phyloP scores from a whole-genome alignment of 2,329 filamentous ascomycete genomes.

The Fusarium camptoceras region DNA sequence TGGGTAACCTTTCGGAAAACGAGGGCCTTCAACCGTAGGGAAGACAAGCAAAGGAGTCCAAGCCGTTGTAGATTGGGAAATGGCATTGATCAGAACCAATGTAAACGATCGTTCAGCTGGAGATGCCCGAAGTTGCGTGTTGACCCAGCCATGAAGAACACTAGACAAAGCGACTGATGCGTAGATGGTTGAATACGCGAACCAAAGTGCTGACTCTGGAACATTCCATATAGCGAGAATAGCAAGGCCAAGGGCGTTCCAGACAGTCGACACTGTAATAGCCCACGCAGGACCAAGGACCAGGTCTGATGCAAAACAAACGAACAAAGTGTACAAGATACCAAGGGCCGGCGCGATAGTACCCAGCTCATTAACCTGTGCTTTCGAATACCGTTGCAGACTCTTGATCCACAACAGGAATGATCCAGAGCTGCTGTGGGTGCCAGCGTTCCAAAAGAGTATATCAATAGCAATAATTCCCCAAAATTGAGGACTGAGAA shows the following conservation, averaged over 20 bases:
- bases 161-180: conserved; percentile 64
- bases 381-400: conserved; percentile 59
- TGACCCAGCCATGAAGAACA: conserved; percentile 68
- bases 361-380: conserved; percentile 63
- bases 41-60: conserved; percentile 68
- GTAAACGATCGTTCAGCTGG: conserved; percentile 62
- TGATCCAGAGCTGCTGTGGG: conserved; percentile 59
- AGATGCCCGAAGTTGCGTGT: conserved; percentile 59
- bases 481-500: conserved; percentile 61
- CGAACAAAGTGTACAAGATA: conserved; percentile 66
- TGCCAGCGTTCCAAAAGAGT: conserved; percentile 68
- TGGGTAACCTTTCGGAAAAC: conserved; percentile 57
- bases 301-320: conserved; percentile 67
- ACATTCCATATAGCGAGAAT: conserved; percentile 68
- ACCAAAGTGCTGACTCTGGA: conserved; percentile 55
- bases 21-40: conserved; percentile 57
- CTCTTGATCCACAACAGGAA: conserved; percentile 71
- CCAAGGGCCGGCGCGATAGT: conserved; percentile 65
- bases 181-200: conserved; percentile 59
- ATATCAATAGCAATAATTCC: conserved; percentile 62
- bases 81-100: conserved; percentile 62
- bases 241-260: conserved; percentile 65
- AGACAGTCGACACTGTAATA: conserved; percentile 62
- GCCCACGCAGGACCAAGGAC: conserved; percentile 65
- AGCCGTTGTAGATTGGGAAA: conserved; percentile 66